Evolutionary conservation across 2,329 filamentous ascomycete species (phyloP).

Genomic region (Pseudogymnoascus sp.): DNA sequence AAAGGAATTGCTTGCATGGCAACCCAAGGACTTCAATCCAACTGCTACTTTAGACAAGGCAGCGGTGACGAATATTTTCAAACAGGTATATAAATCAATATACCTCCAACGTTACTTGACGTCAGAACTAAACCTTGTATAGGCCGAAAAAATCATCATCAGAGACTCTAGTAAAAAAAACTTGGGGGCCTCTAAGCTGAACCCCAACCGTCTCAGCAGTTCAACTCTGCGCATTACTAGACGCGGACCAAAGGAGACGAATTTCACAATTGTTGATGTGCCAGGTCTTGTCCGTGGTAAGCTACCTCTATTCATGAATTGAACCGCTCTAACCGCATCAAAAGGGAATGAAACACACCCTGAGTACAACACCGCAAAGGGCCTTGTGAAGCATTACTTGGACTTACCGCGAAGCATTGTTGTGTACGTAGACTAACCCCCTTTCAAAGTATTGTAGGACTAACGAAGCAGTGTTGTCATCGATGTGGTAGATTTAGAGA

Average conservation of each 20-base stretch:
- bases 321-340: background rate
- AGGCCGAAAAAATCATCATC: slow-evolving; percentile 15
- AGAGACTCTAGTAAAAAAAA: slow-evolving; percentile 9
- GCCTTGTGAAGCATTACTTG: slow-evolving; percentile 30
- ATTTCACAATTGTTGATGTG: slow-evolving; percentile 23
- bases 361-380: slow-evolving; percentile 14
- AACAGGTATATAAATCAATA: slow-evolving; percentile 11
- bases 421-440: slow-evolving; percentile 20
- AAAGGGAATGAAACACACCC: slow-evolving; percentile 10
- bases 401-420: slow-evolving; percentile 35
- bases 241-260: slow-evolving; percentile 17
- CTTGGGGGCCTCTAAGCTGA: background rate
- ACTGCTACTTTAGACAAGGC: slow-evolving; percentile 10
- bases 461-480: slow-evolving; percentile 31
- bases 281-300: slow-evolving; percentile 22
- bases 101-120: background rate
- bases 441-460: background rate
- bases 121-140: background rate
- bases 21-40: slow-evolving; percentile 9
- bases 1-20: slow-evolving; percentile 9
- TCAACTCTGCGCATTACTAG: slow-evolving; percentile 16
- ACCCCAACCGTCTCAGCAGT: slow-evolving; percentile 14
- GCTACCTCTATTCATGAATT: background rate
- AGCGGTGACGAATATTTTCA: slow-evolving; percentile 12
- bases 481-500: slow-evolving; percentile 32